These are phyloP conservation scores for Trametes cubensis DNA, from an alignment of 768 basidiomycete genomes.

Conservation along the genomic window DNA sequence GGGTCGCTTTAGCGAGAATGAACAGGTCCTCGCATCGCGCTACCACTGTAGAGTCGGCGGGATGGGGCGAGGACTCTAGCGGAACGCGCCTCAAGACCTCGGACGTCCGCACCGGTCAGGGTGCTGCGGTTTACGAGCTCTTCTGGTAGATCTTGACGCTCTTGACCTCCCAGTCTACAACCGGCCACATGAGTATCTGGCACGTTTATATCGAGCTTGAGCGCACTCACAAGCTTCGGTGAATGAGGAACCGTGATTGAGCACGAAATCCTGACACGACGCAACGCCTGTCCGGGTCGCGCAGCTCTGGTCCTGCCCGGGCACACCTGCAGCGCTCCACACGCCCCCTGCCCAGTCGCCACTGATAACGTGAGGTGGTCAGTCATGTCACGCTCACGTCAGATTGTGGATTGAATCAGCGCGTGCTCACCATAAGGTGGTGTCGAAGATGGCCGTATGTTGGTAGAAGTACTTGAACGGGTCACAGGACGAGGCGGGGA, in stretches of 20 bases:
- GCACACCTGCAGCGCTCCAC: conserved; percentile 75
- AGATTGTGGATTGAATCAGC: conserved; percentile 7
- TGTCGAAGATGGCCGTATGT: conserved; percentile 82
- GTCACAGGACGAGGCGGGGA: conserved; percentile 74
- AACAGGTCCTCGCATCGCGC: neutral
- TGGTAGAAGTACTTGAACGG: conserved; percentile 79
- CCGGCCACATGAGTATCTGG: neutral
- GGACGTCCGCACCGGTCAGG: neutral
- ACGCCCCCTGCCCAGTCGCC: conserved; percentile 88
- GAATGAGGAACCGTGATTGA: conserved; percentile 70
- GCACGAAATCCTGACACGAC: conserved; percentile 79
- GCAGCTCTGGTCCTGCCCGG: conserved; percentile 87
- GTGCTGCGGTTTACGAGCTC: conserved; percentile 18
- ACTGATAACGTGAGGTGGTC: conserved; percentile 38
- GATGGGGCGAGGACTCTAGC: too few relatives aligned
- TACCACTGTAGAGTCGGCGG: neutral
- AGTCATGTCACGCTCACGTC: conserved; percentile 16
- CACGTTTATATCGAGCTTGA: neutral
- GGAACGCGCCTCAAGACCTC: neutral
- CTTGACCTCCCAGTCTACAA: conserved; percentile 78
- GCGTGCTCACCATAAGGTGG: conserved; percentile 71
- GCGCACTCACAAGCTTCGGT: conserved; percentile 69
- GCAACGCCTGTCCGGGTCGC: conserved; percentile 79
- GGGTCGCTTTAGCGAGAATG: neutral
- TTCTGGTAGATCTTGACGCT: conserved; percentile 75